A percentile compares a stretch with the other conserved stretches of the same genome.
phyloP scores from a whole-genome alignment of 257 asterid species.

The Cynanchum wilfordii region DNA sequence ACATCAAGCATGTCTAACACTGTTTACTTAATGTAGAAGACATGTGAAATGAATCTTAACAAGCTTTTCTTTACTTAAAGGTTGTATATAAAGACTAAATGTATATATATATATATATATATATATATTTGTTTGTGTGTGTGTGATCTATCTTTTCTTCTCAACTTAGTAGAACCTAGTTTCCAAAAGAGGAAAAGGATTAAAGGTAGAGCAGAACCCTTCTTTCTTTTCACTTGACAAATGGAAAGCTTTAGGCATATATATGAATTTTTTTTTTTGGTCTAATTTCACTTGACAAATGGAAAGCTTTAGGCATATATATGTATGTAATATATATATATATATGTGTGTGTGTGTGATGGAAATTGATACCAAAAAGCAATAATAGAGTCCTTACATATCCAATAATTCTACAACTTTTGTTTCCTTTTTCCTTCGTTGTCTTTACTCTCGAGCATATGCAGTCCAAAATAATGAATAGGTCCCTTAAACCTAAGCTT shows the following conservation, averaged over 20 bases:
- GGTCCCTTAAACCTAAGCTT: neutral
- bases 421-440: conserved; percentile 10
- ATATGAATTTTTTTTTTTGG: too few species aligned
- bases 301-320: conserved; percentile 1
- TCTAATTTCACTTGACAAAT: neutral
- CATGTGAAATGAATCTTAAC: neutral
- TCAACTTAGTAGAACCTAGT: neutral
- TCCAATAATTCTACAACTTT: conserved; percentile 14
- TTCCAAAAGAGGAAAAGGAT: conserved; percentile 1
- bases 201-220: conserved; percentile 10
- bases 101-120: too few species aligned
- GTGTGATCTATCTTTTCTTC: neutral
- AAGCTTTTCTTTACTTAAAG: neutral
- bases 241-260: conserved; percentile 5
- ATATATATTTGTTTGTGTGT: too few species aligned
- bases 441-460: conserved; percentile 8
- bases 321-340: too few species aligned
- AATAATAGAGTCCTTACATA: conserved; percentile 16
- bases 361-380: conserved; percentile 16
- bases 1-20: too few species aligned
- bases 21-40: neutral
- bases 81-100: neutral
- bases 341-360: neutral
- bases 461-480: conserved; percentile 20
- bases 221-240: neutral